Conservation (phyloP, 2,329 filamentous ascomycete species). For the Aspergillus persii region DNA sequence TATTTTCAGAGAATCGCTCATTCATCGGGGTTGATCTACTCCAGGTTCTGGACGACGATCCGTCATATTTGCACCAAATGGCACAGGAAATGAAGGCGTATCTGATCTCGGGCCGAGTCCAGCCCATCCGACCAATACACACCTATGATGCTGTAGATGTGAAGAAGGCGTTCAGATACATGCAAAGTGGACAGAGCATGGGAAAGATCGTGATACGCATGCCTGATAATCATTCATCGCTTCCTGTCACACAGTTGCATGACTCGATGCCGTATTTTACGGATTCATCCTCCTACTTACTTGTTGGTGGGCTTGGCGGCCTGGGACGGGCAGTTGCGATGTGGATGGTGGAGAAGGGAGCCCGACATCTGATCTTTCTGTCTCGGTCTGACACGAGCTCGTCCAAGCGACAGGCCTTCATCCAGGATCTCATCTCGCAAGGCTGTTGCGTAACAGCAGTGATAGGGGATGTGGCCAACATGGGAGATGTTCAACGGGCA, state of each 20-base stretch:
- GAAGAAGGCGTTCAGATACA: conserved; percentile 41
- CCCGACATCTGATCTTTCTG: conserved; percentile 35
- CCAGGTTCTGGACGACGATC: conserved; percentile 9
- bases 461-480: conserved; percentile 19
- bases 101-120: conserved; percentile 3
- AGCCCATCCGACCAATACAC: conserved; percentile 21
- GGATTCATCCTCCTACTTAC: conserved; percentile 27
- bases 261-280: conserved; percentile 7
- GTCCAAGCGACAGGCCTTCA: conserved; percentile 13
- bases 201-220: conserved; percentile 43
- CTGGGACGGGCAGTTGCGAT: conserved; percentile 34
- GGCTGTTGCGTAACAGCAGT: conserved; percentile 21
- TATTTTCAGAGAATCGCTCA: conserved; percentile 22
- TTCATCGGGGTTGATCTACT: conserved; percentile 25
- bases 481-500: conserved; percentile 17
- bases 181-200: conserved; percentile 46
- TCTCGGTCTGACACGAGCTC: conserved; percentile 25
- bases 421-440: conserved; percentile 22
- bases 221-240: conserved; percentile 2
- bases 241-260: conserved; percentile 1
- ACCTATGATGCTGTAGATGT: conserved; percentile 27
- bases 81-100: conserved; percentile 5
- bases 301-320: conserved; percentile 43
- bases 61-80: conserved; percentile 9
- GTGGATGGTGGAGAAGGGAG: conserved; percentile 38